Evolutionary conservation across 352 stramenopile genomes (phyloP).

Genomic region (Phytopythium montanum): DNA sequence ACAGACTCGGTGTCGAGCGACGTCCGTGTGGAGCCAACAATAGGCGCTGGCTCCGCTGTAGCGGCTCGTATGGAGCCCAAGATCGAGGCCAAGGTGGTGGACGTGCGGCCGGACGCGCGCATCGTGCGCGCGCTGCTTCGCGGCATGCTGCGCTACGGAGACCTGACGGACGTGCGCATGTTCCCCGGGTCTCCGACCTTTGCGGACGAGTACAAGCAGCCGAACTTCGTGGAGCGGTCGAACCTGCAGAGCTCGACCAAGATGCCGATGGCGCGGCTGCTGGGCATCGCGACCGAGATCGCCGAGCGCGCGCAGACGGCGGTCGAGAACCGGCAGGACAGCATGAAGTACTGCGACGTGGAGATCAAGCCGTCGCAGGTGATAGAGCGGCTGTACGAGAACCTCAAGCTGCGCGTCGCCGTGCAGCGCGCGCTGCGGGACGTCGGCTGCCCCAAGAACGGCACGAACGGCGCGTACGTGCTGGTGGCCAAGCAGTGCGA

Average conservation of each 20-base stretch:
- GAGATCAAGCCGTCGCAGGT: slow-evolving; percentile 71
- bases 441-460: slow-evolving; percentile 32
- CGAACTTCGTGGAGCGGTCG: slow-evolving; percentile 68
- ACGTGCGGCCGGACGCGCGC: slow-evolving; percentile 53
- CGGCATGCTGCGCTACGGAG: slow-evolving; percentile 69
- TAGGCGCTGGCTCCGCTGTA: background rate
- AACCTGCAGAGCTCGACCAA: slow-evolving; percentile 56
- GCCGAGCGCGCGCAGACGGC: slow-evolving; percentile 44
- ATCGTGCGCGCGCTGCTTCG: slow-evolving; percentile 69
- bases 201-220: slow-evolving; percentile 73
- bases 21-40: background rate
- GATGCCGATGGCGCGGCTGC: slow-evolving; percentile 44
- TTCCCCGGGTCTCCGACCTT: slow-evolving; percentile 53
- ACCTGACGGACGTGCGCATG: slow-evolving; percentile 69
- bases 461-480: slow-evolving; percentile 61
- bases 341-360: slow-evolving; percentile 71
- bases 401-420: slow-evolving; percentile 80
- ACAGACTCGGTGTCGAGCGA: slow-evolving; percentile 3
- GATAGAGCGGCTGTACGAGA: slow-evolving; percentile 83
- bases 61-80: slow-evolving; percentile 43
- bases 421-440: slow-evolving; percentile 71
- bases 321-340: slow-evolving; percentile 66
- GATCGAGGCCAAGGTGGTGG: slow-evolving; percentile 30
- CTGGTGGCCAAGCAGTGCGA: slow-evolving; percentile 71
- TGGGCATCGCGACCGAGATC: slow-evolving; percentile 63